These are phyloP conservation scores for Colletotrichum echinochloae DNA, from an alignment of 2,329 filamentous ascomycete genomes.

Conservation along the genomic window DNA sequence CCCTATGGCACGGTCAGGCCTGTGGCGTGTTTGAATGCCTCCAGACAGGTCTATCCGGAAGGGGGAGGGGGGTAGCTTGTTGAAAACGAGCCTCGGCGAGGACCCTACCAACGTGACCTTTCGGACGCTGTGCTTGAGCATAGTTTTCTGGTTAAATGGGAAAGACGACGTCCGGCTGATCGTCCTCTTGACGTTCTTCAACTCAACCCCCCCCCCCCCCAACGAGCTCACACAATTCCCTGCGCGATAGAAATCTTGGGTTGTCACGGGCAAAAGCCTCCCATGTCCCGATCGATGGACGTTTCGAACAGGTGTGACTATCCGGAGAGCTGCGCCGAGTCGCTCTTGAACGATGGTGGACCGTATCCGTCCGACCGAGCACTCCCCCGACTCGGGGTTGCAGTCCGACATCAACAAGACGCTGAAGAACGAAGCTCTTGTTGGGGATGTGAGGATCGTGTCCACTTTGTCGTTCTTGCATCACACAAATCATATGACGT, in stretches of 20 bases:
- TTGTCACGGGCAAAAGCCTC: neutral
- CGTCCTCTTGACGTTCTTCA: neutral
- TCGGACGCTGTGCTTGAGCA: neutral
- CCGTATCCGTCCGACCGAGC: no score
- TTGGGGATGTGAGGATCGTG: neutral
- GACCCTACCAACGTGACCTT: neutral
- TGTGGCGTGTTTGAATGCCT: slow-evolving; percentile 17
- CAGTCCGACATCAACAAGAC: no score
- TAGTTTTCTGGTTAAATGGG: no score
- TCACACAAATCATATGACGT: neutral
- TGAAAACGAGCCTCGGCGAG: slow-evolving; percentile 12
- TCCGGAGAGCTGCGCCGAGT: neutral
- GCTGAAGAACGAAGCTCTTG: no score
- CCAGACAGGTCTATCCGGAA: slow-evolving; percentile 10
- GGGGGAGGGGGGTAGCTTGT: neutral
- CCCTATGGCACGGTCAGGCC: slow-evolving; percentile 25
- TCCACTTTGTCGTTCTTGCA: neutral
- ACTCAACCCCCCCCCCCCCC: neutral
- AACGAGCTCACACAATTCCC: no score
- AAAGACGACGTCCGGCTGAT: neutral
- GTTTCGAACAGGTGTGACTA: no score
- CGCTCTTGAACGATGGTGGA: no score
- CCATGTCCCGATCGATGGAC: neutral
- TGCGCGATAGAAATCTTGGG: neutral
- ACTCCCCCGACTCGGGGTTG: neutral